Percentiles rank a stretch among this genome's conserved stretches.
These are phyloP conservation scores for Medicago truncatula DNA, from an alignment of 306 rosid genomes.

Conservation along the genomic window MtrunA17r5.0-ANR NC_053048.1:31173501-31174000, in stretches of 20 bases:
- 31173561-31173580: slow-evolving; percentile 99
- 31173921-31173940: slow-evolving; percentile 31
- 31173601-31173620: slow-evolving; percentile 71
- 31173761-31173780: slow-evolving; percentile 87
- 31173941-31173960: background rate
- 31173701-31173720: slow-evolving; percentile 67
- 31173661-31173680: slow-evolving; percentile 13
- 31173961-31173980: slow-evolving; percentile 13
- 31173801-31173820: slow-evolving; percentile 98
- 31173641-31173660: slow-evolving; percentile 42
- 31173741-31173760: slow-evolving; percentile 92
- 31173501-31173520: slow-evolving; percentile 91
- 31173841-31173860: slow-evolving; percentile 88
- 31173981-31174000: slow-evolving; percentile 4
- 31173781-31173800: slow-evolving; percentile 90
- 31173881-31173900: slow-evolving; percentile 37
- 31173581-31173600: slow-evolving; percentile 84
- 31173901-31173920: slow-evolving; percentile 32
- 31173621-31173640: slow-evolving; percentile 41
- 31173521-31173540: slow-evolving; percentile 95
- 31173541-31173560: slow-evolving; percentile 79
- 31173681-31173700: slow-evolving; percentile 13
- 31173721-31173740: slow-evolving; percentile 96
- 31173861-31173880: slow-evolving; percentile 84
- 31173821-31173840: slow-evolving; percentile 99